These are phyloP conservation scores for Suillus occidentalis DNA, from an alignment of 768 basidiomycete species.

Conservation along the genomic window DNA sequence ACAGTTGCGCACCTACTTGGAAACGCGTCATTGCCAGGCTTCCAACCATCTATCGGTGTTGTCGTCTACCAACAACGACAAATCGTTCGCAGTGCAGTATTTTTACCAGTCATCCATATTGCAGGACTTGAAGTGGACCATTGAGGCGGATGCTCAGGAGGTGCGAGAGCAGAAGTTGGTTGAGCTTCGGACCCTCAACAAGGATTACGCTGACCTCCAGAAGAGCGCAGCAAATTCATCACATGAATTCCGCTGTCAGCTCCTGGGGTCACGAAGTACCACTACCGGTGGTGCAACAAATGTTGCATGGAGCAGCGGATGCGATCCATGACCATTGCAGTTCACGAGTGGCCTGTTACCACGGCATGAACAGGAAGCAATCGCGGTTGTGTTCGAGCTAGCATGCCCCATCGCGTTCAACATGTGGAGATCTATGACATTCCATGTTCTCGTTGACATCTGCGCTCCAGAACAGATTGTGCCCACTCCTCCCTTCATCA, in stretches of 20 bases:
- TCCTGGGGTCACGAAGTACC: not conserved
- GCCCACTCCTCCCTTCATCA: slow-evolving; percentile 12
- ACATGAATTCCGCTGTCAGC: not conserved
- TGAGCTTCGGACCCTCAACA: slow-evolving; percentile 18
- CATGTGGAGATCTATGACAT: slow-evolving; percentile 46
- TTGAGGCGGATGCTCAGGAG: slow-evolving; percentile 29
- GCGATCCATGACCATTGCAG: slow-evolving; percentile 26
- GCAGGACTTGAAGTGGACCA: slow-evolving; percentile 26
- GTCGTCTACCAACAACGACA: slow-evolving; percentile 12
- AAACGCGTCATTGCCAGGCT: slow-evolving; percentile 24
- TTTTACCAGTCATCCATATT: slow-evolving; percentile 27
- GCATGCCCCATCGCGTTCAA: slow-evolving; percentile 39
- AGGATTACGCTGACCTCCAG: not conserved
- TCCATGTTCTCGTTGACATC: slow-evolving; percentile 38
- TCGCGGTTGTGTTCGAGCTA: slow-evolving; percentile 44
- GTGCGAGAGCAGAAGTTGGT: slow-evolving; percentile 25
- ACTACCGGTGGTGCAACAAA: slow-evolving; percentile 22
- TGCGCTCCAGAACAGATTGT: slow-evolving; percentile 20
- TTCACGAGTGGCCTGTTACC: slow-evolving; percentile 53
- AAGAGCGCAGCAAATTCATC: not conserved
- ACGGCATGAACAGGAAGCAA: slow-evolving; percentile 14
- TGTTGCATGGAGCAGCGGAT: slow-evolving; percentile 27
- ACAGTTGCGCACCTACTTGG: slow-evolving; percentile 32
- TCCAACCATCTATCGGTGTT: slow-evolving; percentile 35
- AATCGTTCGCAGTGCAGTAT: slow-evolving; percentile 37